A percentile compares a stretch with the other conserved stretches of the same genome.
Evolutionary conservation across 306 rosid species (phyloP).

Genomic region (Rosa chinensis): DNA sequence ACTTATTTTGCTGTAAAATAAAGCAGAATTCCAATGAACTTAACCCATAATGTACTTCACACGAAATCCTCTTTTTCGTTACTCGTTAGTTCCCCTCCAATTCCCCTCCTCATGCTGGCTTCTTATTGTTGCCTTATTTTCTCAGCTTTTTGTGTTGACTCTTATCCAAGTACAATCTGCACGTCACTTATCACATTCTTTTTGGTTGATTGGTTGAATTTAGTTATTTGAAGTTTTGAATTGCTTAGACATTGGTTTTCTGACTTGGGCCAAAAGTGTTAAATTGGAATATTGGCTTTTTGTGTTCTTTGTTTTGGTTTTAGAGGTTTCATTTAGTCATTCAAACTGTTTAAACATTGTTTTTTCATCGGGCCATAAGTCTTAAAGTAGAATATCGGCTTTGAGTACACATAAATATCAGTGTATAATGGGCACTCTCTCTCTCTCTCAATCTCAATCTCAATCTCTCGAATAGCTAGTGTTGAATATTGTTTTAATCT

Average conservation of each 20-base stretch:
- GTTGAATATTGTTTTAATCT: background rate
- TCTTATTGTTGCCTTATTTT: background rate
- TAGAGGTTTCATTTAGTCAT: background rate
- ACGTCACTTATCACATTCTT: background rate
- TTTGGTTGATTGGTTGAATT: background rate
- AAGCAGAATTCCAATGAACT: background rate
- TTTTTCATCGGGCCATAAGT: background rate
- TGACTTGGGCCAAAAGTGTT: background rate
- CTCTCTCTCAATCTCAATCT: background rate
- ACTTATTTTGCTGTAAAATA: slow-evolving; percentile 1
- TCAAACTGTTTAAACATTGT: background rate
- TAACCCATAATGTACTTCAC: background rate
- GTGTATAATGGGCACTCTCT: background rate
- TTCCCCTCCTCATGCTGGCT: background rate
- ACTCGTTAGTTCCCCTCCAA: background rate
- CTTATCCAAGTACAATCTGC: background rate
- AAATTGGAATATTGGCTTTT: background rate
- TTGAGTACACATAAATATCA: background rate
- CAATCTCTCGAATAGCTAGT: background rate
- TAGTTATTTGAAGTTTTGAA: background rate
- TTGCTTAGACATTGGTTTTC: background rate
- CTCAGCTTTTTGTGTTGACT: background rate
- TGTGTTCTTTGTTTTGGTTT: background rate
- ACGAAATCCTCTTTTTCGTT: background rate
- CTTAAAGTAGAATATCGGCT: background rate